Base-by-base conservation (phyloP, 148 eudicot species). In the Silene conica region DNA sequence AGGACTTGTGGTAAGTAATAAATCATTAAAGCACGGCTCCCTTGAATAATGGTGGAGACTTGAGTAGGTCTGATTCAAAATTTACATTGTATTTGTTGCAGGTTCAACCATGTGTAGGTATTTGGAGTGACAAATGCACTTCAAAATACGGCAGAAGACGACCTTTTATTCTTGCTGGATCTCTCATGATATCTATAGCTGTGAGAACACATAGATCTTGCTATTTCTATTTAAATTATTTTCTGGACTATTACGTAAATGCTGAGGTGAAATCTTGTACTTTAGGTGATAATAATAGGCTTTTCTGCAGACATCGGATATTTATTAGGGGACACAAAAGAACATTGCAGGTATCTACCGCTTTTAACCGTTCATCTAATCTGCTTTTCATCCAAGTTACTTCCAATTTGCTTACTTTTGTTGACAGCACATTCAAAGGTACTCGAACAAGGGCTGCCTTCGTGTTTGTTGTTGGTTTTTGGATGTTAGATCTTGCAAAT, bases 81-180 rank as follows among this genome's bases (percentile, higher is more conserved):
- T 43, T 62, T 9, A 64, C 23, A 28, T 58, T 15, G 38, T 55
- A 38, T 18, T 73, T 65, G 63, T 72, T 81, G 79, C 88, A 94
- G 98, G 98, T 94, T 80, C 98, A 94, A 92, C 98, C 98, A 68
- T 95, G 90, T 82, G 98, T 95, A 70, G 98, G 97, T 76, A 95
- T 95, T 58, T 95, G 98, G 98, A 95, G 98, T 82, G 98, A 95
- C 80, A 95, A 90, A 82, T 95, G 98, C 85, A 68, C 92, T 71
- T 95, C 96, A 50, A 95, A 88, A 83, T 95, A 92, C 85, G 98
- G 98, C 64, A 90, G 97, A 84, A 90, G 98, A 81, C 83, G 97
- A 21, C 98, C 98, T 43, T 95, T 88, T 82, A 95, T 95, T 78
- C 89, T 95, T 66, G 81, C 89, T 80, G 98, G 98, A 77, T 79